phyloP scores from a whole-genome alignment of 257 asterid species.

The Fraxinus pennsylvanica region DNA sequence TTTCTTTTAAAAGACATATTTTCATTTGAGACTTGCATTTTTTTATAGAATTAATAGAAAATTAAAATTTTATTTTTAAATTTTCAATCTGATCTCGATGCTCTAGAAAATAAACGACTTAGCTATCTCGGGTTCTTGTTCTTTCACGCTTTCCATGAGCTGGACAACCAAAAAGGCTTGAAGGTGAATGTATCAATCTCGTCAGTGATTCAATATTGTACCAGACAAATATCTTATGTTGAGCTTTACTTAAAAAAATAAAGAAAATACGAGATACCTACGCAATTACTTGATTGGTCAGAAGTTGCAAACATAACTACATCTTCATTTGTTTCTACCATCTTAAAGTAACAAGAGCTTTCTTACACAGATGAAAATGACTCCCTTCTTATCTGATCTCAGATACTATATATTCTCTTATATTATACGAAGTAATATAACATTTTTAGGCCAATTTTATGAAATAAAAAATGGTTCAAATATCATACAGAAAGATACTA shows the following conservation, averaged over 20 bases:
- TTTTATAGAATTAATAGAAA: not conserved
- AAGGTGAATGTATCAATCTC: not conserved
- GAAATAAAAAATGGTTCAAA: no score
- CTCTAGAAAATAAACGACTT: no score
- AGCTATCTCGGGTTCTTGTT: not conserved
- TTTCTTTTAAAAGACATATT: no score
- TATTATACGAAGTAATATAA: no score
- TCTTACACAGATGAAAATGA: slow-evolving; percentile 25
- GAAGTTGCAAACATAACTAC: not conserved
- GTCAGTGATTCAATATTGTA: not conserved
- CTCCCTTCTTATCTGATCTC: slow-evolving; percentile 38
- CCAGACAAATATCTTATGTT: no score
- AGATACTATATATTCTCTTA: slow-evolving; percentile 10
- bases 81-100: not conserved
- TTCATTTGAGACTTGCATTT: not conserved
- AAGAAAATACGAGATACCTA: not conserved
- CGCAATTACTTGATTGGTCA: not conserved
- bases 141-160: not conserved
- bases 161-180: not conserved
- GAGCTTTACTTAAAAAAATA: no score
- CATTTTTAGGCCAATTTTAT: not conserved
- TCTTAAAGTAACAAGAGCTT: not conserved
- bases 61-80: no score
- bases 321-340: not conserved
- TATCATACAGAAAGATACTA: no score